These are phyloP conservation scores for Ophiostoma himal-ulmi DNA, from an alignment of 2,329 filamentous ascomycete species.

Conservation along the genomic window DNA sequence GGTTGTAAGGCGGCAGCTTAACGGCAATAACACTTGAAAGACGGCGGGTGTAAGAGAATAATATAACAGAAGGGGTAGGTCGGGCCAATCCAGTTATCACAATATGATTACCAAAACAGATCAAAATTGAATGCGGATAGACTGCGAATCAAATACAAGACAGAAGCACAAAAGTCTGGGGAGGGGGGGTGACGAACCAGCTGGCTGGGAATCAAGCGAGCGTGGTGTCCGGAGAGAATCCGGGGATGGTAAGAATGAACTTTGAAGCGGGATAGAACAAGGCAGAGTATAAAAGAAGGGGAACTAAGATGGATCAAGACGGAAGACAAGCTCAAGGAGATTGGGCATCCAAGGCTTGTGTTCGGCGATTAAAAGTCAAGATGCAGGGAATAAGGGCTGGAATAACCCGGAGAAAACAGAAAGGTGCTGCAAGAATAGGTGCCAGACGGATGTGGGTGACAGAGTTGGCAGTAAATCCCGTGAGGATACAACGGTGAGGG, in stretches of 20 bases:
- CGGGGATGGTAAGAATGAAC: neutral
- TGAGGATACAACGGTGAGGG: constrained; percentile 3
- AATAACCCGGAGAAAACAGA: constrained; percentile 20
- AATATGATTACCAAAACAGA: neutral
- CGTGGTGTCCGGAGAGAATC: constrained; percentile 2
- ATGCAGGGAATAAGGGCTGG: constrained; percentile 11
- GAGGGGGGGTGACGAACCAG: neutral
- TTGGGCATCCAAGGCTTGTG: neutral
- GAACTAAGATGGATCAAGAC: neutral
- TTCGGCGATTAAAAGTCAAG: constrained; percentile 15
- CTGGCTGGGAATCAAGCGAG: neutral
- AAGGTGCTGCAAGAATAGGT: neutral
- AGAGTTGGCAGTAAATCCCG: constrained; percentile 19
- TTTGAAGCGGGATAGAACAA: constrained; percentile 1
- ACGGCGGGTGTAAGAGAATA: neutral
- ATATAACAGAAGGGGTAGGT: neutral
- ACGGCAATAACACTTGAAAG: neutral
- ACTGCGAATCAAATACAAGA: neutral
- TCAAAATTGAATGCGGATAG: neutral
- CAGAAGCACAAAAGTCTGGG: neutral
- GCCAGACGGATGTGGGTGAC: neutral
- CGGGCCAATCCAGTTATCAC: neutral
- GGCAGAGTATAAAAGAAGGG: neutral
- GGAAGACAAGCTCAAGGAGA: neutral
- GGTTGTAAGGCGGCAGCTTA: neutral